These are phyloP conservation scores for Rosa hybrid DNA, from an alignment of 331 rosid species.

Conservation along the genomic window DNA sequence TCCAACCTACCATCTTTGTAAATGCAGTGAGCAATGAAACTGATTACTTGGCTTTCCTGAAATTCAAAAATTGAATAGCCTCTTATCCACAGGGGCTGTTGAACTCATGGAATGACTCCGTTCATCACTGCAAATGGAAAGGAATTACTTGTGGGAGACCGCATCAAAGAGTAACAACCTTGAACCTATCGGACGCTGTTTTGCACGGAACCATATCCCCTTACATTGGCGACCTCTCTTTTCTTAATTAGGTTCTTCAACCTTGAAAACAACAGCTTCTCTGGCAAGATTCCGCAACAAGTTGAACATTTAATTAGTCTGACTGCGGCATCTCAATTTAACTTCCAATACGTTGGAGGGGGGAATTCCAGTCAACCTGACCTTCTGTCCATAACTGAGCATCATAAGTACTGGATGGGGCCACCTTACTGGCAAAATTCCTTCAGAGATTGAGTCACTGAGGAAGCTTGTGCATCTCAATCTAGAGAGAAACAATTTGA, in stretches of 20 bases:
- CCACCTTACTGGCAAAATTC: background rate
- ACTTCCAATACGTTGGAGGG: constrained; percentile 4
- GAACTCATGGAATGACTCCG: background rate
- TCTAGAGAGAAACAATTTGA: background rate
- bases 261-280: constrained; percentile 15
- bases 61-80: background rate
- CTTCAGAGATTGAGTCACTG: constrained; percentile 8
- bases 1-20: background rate
- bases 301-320: background rate
- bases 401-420: background rate
- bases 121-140: background rate
- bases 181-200: background rate
- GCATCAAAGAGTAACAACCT: constrained; percentile 7
- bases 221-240: constrained; percentile 21
- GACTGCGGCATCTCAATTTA: background rate
- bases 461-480: background rate
- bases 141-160: background rate
- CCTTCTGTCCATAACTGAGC: background rate
- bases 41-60: constrained; percentile 6
- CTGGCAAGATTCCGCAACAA: constrained; percentile 2
- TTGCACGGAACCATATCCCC: constrained; percentile 24
- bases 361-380: constrained; percentile 20
- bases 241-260: constrained; percentile 7
- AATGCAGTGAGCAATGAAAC: background rate
- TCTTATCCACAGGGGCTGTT: background rate